Base-by-base conservation (phyloP, 2,329 filamentous ascomycete genomes). In the Cladosporium cucumerinum region DNA sequence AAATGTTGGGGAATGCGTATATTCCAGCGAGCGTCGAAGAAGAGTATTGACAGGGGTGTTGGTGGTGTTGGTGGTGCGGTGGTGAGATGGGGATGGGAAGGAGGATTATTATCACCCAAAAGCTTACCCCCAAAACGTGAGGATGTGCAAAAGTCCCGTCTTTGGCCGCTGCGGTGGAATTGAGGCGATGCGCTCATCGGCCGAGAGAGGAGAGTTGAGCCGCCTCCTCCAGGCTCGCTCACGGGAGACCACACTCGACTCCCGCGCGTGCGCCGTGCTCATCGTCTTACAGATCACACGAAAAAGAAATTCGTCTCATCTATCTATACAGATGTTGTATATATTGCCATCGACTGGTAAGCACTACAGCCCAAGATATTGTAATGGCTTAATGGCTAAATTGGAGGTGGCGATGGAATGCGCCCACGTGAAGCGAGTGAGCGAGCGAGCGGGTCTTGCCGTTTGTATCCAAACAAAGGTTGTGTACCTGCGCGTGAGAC, bases 81-180 rank as follows among this genome's bases (percentile, higher is more conserved):
- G 51, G 12, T 43, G 34, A 23, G 11, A 43, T 58, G 55, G 34
- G 23, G 55, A 28, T 46, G 55, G 25, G 8, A 58, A 43, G 51
- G 51, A 32, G 14, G 5, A 30, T 30, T 54, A 14, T 32, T 54
- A 32, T 10, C 8, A 32, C 32, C 32, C 25, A 18, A 54, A 46
- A 28, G 55, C 36, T 58, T 28, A 46, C 55, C 55, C 55, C 55
- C 55, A 39, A 58, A 57, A 57, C 30, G 54, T 58, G 21, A 11
- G 32, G 23, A 21, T 28, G 58, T 62, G 60, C 49, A 62, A 62
- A 62, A 62, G 60, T 61, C 43, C 57, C 36, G 57, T 59, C 36
- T 48, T 28, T 39, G 54, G 51, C 51, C 51, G 51, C 51, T 28
- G 51, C 51, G n/a, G 25, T 46, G 39, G 39, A 49, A 49, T 60